Evolutionary conservation across 768 basidiomycete species (phyloP).

Genomic region (Sporobolomyces phaffii): DNA sequence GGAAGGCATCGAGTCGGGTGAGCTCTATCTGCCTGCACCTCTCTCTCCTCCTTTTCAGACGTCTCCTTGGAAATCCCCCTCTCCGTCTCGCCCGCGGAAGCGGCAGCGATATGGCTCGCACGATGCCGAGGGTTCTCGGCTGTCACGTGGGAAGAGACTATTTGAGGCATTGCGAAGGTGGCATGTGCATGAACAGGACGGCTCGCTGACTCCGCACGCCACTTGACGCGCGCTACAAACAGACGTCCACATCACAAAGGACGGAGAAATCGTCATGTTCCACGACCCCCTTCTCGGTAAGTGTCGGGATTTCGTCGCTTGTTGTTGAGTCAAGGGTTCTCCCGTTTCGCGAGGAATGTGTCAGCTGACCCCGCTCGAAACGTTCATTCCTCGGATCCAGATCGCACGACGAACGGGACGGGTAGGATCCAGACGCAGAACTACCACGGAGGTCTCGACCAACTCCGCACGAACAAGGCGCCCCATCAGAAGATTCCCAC

Average conservation of each 20-base stretch:
- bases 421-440: slow-evolving; percentile 60
- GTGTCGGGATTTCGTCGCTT: slow-evolving; percentile 49
- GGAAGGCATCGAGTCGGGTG: slow-evolving; percentile 92
- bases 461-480: slow-evolving; percentile 58
- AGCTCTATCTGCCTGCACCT: slow-evolving; percentile 29
- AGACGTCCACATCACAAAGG: slow-evolving; percentile 92
- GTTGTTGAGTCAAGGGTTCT: background rate
- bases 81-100: too few relatives aligned
- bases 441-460: slow-evolving; percentile 76
- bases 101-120: too few relatives aligned
- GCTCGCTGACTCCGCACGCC: too few relatives aligned
- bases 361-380: too few relatives aligned
- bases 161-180: too few relatives aligned
- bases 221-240: too few relatives aligned
- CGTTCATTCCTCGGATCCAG: too few relatives aligned
- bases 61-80: too few relatives aligned
- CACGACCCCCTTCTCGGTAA: slow-evolving; percentile 62
- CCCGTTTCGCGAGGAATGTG: background rate
- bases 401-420: slow-evolving; percentile 74
- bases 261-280: slow-evolving; percentile 86
- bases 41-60: background rate
- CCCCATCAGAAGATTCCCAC: slow-evolving; percentile 61
- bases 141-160: too few relatives aligned
- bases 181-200: too few relatives aligned
- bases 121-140: too few relatives aligned